Conservation (phyloP, 2,329 filamentous ascomycete genomes). For the Nannizzia gypsea region DNA sequence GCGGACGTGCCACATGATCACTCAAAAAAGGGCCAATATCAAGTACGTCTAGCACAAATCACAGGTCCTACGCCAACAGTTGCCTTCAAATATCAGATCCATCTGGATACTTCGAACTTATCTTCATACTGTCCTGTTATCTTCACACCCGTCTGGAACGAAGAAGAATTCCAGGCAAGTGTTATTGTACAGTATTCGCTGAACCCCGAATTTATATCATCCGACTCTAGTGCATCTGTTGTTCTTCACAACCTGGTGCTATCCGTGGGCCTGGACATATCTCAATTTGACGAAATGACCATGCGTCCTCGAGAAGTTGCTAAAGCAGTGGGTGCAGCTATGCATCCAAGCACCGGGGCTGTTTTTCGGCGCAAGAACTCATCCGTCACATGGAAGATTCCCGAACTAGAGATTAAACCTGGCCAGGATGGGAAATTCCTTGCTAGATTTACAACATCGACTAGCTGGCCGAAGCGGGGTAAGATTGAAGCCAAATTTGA, state of each 20-base stretch:
- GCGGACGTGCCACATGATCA: constrained; percentile 30
- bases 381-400: constrained; percentile 35
- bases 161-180: constrained; percentile 73
- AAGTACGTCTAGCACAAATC: constrained; percentile 60
- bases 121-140: constrained; percentile 58
- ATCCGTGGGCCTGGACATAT: constrained; percentile 38
- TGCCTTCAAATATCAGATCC: constrained; percentile 86
- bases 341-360: constrained; percentile 36
- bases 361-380: constrained; percentile 37
- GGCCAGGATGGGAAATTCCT: constrained; percentile 59
- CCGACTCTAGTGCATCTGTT: constrained; percentile 35
- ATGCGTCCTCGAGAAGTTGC: constrained; percentile 34
- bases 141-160: constrained; percentile 67
- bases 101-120: constrained; percentile 50
- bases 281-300: constrained; percentile 33
- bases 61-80: constrained; percentile 53
- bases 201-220: constrained; percentile 55
- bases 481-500: constrained; percentile 79
- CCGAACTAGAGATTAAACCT: constrained; percentile 42
- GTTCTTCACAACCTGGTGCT: constrained; percentile 68
- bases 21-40: constrained; percentile 64
- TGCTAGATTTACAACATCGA: constrained; percentile 67
- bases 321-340: constrained; percentile 32
- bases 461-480: constrained; percentile 57
- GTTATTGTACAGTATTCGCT: constrained; percentile 73